Base-by-base conservation (phyloP, 2,329 filamentous ascomycete species). In the Pseudopyricularia javanii region DNA sequence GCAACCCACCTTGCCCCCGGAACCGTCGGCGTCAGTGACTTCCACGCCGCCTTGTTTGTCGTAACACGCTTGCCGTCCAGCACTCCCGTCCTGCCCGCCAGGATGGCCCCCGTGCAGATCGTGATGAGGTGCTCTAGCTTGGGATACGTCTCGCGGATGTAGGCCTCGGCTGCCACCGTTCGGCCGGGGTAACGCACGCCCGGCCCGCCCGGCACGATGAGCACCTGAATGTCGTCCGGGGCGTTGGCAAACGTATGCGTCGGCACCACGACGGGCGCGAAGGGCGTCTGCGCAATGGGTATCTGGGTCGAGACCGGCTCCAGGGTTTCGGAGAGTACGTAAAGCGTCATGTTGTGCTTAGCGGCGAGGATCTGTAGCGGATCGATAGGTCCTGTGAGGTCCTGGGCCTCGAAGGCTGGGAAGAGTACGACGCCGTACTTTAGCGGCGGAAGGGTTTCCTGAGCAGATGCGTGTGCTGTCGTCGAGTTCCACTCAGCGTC, bases 191-290 rank as follows among this genome's bases (percentile, higher is more conserved):
- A 60, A 3, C 72, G 64, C 0, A 67, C 69, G 0, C 82, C 83
- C 0, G 67, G 52, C 0, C 84, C 83, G 2, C 85, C 83, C 0
- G 84, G 84, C 7, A 88, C 65, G n/a, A 88, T 63, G 20, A 88
- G 69, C 4, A 86, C 76, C 47, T 86, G 80, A 4, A 85, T 64
- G 17, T 47, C 47, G n/a, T 70, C 69, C 1, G 75, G 74, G 2
- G 73, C 69, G 4, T 70, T 64, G 45, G 66, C 69, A 59, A 82
- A 82, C 0, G 80, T 85, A 60, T 69, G 66, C 2, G 72, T 75
- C 20, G 73, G 68, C 17, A 63, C 22, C 28, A 55, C 15, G 30
- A 28, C 17, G 24, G 52, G 47, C 14, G 58, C 58, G 26, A 56
- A 54, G 60, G 69, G 68, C 56, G 62, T 64, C 7, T 57, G 47